A percentile compares a stretch with the other conserved stretches of the same genome.
phyloP scores from a whole-genome alignment of 2,329 filamentous ascomycete genomes.

The Sarocladium strictum region DNA sequence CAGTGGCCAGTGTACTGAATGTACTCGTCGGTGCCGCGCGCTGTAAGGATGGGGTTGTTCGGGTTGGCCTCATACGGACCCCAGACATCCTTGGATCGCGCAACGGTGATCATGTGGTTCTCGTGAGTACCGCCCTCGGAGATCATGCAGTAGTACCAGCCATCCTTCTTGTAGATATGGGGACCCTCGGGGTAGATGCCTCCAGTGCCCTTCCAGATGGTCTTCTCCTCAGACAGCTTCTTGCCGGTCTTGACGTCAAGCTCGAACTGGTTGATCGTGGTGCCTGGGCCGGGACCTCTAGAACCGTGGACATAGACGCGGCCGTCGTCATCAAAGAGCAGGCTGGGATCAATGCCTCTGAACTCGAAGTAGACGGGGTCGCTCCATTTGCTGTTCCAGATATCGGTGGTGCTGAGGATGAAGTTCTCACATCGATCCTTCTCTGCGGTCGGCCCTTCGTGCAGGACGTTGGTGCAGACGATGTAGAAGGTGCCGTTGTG shows the following conservation, averaged over 20 bases:
- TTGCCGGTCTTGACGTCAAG: conserved; percentile 11
- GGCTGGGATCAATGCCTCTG: conserved; percentile 34
- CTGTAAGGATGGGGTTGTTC: conserved; percentile 40
- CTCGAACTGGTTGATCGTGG: conserved; percentile 17
- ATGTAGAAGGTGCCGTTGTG: conserved; percentile 15
- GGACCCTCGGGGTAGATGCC: conserved; percentile 14
- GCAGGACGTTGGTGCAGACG: conserved; percentile 14
- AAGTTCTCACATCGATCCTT: conserved; percentile 15
- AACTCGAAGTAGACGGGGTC: conserved; percentile 28
- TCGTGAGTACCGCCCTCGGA: conserved; percentile 46
- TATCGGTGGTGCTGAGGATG: conserved; percentile 16
- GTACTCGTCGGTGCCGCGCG: conserved; percentile 35
- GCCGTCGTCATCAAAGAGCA: conserved; percentile 31
- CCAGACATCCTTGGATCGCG: conserved; percentile 32
- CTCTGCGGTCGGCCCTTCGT: conserved; percentile 5
- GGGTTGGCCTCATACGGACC: conserved; percentile 39
- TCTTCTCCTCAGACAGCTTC: conserved; percentile 11
- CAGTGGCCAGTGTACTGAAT: conserved; percentile 52
- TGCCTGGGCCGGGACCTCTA: not conserved
- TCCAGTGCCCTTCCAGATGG: conserved; percentile 15
- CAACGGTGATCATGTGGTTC: conserved; percentile 43
- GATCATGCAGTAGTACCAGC: conserved; percentile 46
- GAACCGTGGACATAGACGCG: conserved; percentile 20
- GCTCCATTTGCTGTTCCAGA: conserved; percentile 17
- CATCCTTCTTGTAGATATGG: conserved; percentile 36